Conservation (phyloP, 73 alveolate species). For the Paramecium tetraurelia region DNA sequence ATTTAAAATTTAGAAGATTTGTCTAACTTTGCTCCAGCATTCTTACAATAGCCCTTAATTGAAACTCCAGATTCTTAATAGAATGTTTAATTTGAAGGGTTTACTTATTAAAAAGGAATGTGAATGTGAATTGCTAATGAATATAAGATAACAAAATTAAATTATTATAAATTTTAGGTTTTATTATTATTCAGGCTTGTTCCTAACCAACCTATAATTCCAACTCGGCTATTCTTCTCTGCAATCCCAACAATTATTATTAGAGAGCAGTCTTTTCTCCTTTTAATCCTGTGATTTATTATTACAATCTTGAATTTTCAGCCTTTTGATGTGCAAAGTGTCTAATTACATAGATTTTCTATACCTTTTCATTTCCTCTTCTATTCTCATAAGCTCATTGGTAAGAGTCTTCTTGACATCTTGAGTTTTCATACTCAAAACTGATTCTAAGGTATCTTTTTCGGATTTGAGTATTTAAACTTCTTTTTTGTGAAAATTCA, state of each 20-base stretch:
- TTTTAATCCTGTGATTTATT: constrained; percentile 81
- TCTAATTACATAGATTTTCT: not conserved
- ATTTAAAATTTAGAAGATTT: constrained; percentile 52
- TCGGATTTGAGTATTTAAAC: constrained; percentile 86
- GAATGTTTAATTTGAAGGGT: not conserved
- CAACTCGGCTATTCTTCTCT: constrained; percentile 86
- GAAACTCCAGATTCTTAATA: constrained; percentile 13
- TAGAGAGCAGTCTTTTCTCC: constrained; percentile 87
- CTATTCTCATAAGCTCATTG: constrained; percentile 91
- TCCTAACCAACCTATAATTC: constrained; percentile 86
- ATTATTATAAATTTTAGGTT: not conserved
- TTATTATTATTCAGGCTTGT: constrained; percentile 17
- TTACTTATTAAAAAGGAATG: not conserved
- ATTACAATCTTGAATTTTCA: constrained; percentile 79
- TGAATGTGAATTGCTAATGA: not conserved
- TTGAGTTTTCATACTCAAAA: constrained; percentile 90
- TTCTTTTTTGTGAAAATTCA: constrained; percentile 93
- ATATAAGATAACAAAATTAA: not conserved
- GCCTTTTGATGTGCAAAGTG: constrained; percentile 78
- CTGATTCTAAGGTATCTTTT: constrained; percentile 94
- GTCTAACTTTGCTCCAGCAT: constrained; percentile 12
- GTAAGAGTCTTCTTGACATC: constrained; percentile 81
- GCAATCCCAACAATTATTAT: constrained; percentile 76
- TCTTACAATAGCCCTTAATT: not conserved
- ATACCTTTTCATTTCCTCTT: constrained; percentile 93